Conservation (phyloP, 2,329 filamentous ascomycete genomes). For the Ophiostoma novo-ulmi region DNA sequence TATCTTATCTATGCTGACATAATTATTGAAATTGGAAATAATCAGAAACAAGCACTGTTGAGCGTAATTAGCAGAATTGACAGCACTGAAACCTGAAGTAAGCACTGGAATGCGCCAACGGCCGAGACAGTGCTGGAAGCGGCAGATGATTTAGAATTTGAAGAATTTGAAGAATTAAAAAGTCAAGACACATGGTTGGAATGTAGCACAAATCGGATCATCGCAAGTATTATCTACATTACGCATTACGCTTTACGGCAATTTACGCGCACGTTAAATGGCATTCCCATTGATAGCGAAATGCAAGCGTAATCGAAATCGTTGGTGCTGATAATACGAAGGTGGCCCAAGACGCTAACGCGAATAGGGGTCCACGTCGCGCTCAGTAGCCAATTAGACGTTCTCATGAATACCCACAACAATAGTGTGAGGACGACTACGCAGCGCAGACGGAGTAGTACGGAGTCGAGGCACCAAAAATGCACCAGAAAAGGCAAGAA, state of each 20-base stretch:
- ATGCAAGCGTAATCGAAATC: background rate
- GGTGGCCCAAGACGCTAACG: background rate
- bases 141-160: background rate
- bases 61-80: background rate
- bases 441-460: conserved; percentile 1
- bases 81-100: background rate
- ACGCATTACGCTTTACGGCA: background rate
- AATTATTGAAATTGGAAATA: background rate
- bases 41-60: background rate
- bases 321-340: background rate
- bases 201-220: background rate
- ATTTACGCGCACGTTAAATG: background rate
- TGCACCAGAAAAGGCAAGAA: conserved; percentile 1
- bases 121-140: conserved; percentile 8
- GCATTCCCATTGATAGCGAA: conserved; percentile 1
- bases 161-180: background rate
- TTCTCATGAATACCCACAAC: background rate
- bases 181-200: background rate
- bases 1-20: background rate
- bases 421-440: conserved; percentile 9
- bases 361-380: background rate
- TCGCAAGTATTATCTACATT: background rate
- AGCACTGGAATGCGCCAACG: conserved; percentile 1
- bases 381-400: background rate
- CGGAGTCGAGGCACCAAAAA: conserved; percentile 1